phyloP scores from a whole-genome alignment of 768 basidiomycete genomes.

The Suillus cothurnatus region DNA sequence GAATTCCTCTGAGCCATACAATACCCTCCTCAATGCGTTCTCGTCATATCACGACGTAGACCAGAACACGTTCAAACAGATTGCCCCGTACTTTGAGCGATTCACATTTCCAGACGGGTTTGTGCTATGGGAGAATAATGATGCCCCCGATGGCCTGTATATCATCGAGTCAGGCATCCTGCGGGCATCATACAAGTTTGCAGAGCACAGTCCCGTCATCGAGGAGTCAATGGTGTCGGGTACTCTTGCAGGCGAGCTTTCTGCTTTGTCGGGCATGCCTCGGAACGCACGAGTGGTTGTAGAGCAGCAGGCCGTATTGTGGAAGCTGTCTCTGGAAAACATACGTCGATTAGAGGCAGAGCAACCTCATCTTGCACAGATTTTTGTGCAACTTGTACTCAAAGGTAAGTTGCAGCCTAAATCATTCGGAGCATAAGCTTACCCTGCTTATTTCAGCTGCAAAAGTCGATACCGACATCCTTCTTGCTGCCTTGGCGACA shows the following conservation, averaged over 20 bases:
- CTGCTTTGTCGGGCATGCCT: constrained; percentile 74
- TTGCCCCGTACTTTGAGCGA: constrained; percentile 73
- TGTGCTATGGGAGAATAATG: constrained; percentile 78
- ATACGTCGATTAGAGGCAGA: constrained; percentile 68
- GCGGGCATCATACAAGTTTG: constrained; percentile 80
- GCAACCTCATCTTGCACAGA: constrained; percentile 62
- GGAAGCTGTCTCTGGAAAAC: constrained; percentile 69
- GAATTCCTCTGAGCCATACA: constrained; percentile 59
- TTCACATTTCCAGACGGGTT: constrained; percentile 55
- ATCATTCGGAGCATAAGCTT: not conserved
- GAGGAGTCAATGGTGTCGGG: constrained; percentile 95
- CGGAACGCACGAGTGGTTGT: constrained; percentile 87
- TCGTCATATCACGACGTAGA: constrained; percentile 67
- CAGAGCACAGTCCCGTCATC: constrained; percentile 62
- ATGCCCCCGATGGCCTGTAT: constrained; percentile 80
- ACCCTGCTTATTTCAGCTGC: constrained; percentile 44
- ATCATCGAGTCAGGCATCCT: constrained; percentile 88
- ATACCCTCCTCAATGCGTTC: constrained; percentile 79
- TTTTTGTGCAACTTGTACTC: constrained; percentile 67
- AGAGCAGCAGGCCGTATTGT: constrained; percentile 76
- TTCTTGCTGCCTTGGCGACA: constrained; percentile 57
- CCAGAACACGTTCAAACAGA: constrained; percentile 56
- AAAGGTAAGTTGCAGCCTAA: constrained; percentile 54
- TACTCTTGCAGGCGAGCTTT: constrained; percentile 89
- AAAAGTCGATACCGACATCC: constrained; percentile 64